Base-by-base conservation (phyloP, 2,329 filamentous ascomycete genomes). In the Triangularia setosa region DNA sequence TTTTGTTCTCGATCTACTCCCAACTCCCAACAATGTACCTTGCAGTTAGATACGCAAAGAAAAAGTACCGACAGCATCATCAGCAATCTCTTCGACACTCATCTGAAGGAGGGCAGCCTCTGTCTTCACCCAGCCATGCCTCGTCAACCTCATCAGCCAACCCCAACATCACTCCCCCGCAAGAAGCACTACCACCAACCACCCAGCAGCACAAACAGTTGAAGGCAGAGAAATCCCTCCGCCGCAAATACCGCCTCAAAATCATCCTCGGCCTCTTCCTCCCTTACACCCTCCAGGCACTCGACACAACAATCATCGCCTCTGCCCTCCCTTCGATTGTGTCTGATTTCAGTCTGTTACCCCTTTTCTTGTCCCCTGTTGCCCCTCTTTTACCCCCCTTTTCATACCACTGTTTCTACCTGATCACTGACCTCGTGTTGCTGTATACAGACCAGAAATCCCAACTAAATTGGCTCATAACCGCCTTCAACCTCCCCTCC, bases 391-490 rank as follows among this genome's bases (percentile, higher is more conserved):
- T 33, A 8, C 12, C 30, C 11, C 30, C 11, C 11, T 33, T 33
- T 9, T 33, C 30, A 11, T 33, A 4, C 11, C 30, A 33, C 12
- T 28, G 27, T 5, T 28, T n/a, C n/a, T n/a, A n/a, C n/a, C n/a
- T n/a, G n/a, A n/a, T n/a, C n/a, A n/a, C n/a, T n/a, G n/a, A n/a
- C n/a, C n/a, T n/a, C n/a, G n/a, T n/a, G n/a, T n/a, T n/a, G n/a
- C n/a, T n/a, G n/a, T n/a, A n/a, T n/a, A 12, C 63, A 83, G 82
- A 80, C 65, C 73, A 86, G 70, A 72, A 86, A 4, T 79, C 83
- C 18, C 83, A 88, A 69, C 79, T 89, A 1, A 90, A 88, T 71
- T 90, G 87, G 87, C 88, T 91, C 70, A 84, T 90, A 18, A 87
- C 88, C 0, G 80, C 87, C 6, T 91, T 90, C 74, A 90, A 87